A percentile compares a stretch with the other conserved stretches of the same genome.
Conservation (phyloP, 148 eudicot genomes). For the Cornus kousa region DNA sequence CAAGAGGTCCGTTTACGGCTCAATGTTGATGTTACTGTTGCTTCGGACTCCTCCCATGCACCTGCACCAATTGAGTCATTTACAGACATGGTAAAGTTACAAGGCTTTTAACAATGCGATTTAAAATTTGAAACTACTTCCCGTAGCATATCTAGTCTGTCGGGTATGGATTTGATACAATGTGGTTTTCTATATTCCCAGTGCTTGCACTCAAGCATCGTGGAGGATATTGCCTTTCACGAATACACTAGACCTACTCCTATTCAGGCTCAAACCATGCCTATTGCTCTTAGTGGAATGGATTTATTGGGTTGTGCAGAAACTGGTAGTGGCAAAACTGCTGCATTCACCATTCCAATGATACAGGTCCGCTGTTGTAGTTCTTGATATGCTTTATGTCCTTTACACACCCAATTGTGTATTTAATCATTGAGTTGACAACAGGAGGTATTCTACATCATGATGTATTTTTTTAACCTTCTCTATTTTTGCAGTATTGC, state of each 20-base stretch:
- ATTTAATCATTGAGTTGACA: not conserved
- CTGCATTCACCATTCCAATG: constrained; percentile 54
- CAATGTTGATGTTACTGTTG: constrained; percentile 42
- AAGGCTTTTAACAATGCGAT: not conserved
- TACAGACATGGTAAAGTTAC: constrained; percentile 39
- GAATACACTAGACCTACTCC: constrained; percentile 47
- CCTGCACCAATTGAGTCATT: constrained; percentile 50
- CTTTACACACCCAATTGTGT: not conserved
- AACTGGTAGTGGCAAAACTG: constrained; percentile 62
- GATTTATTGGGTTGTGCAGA: constrained; percentile 61
- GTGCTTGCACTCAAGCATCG: constrained; percentile 42
- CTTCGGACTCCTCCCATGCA: constrained; percentile 38
- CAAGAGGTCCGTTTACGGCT: constrained; percentile 49
- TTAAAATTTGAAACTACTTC: not conserved
- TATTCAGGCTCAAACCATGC: constrained; percentile 58
- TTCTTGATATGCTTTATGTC: constrained; percentile 7
- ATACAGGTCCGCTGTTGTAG: constrained; percentile 36
- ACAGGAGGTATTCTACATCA: not conserved
- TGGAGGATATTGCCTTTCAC: constrained; percentile 45
- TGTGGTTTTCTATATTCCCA: constrained; percentile 8
- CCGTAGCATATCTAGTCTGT: not conserved
- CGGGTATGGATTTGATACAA: not conserved
- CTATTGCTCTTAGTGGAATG: constrained; percentile 50
- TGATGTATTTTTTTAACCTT: not conserved
- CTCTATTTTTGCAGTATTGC: constrained; percentile 32